Base-by-base conservation (phyloP, 768 basidiomycete species). In the Guyanaporus albipodus region DNA sequence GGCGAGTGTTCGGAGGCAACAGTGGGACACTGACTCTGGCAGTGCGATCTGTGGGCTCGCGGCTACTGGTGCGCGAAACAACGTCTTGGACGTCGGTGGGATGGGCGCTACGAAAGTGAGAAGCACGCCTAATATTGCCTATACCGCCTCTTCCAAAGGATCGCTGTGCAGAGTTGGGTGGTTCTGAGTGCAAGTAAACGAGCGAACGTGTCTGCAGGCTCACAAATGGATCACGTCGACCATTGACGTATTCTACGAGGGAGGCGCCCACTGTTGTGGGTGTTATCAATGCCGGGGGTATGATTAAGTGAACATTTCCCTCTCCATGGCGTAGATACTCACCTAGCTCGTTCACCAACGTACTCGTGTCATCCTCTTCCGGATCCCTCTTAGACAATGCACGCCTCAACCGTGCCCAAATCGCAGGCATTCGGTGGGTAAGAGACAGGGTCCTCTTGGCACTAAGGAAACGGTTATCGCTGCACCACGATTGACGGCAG, bases 121-220 rank as follows among this genome's bases (percentile, higher is more conserved):
- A 74, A 26, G 75, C 44, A 26, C 57, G 68, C 48, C 77, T 74
- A 48, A 87, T 82, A 64, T 87, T 88, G 19, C 85, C 85, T 8
- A 73, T 22, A 8, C 86, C 85, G 6, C 85, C 86, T 48, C 86
- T 73, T 6, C 86, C 85, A 31, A 79, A 74, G 4, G 82, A 82
- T 27, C 67, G 65, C 76, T 80, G 33, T 18, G n/a, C 29, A 29
- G 17, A 9, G 6, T 28, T 6, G 9, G 4, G 2, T 2, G 26
- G 5, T n/a, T 4, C 3, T 49, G 17, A 48, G 45, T 10, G 18
- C 21, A 4, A n/a, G 52, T 43, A 37, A 45, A 43, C n/a, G n/a
- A n/a, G n/a, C n/a, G n/a, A n/a, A n/a, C n/a, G n/a, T n/a, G n/a
- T n/a, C n/a, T n/a, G n/a, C n/a, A 17, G 31, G 71, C 80, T 58